Conservation (phyloP, 345 rosid species). For the Populus tremula region DNA sequence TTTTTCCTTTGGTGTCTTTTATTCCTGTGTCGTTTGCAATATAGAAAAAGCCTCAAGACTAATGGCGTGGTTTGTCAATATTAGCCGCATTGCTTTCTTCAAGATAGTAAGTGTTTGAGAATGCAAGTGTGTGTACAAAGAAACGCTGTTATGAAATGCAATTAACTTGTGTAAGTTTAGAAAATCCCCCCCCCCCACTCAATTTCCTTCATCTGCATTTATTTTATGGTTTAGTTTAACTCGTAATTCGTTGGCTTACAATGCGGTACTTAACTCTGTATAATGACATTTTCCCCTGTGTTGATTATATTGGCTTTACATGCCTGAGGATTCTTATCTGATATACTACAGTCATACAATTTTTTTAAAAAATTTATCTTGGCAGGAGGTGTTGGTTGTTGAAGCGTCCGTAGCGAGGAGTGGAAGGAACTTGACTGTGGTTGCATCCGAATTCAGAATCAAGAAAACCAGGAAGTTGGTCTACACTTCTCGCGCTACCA, state of each 20-base stretch:
- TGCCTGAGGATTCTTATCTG: neutral
- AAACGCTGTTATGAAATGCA: neutral
- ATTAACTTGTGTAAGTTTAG: neutral
- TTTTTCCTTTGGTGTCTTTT: neutral
- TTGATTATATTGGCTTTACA: neutral
- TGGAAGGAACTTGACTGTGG: slow-evolving; percentile 69
- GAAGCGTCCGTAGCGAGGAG: slow-evolving; percentile 61
- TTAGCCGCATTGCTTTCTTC: neutral
- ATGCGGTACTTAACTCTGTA: neutral
- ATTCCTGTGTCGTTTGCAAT: neutral
- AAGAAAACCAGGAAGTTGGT: slow-evolving; percentile 49
- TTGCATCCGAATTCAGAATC: slow-evolving; percentile 53
- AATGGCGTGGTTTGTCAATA: neutral
- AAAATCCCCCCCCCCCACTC: neutral
- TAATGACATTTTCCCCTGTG: neutral
- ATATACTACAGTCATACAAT: neutral
- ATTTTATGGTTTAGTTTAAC: neutral
- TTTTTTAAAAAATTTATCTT: too few species aligned
- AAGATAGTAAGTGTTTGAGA: neutral
- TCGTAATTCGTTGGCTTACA: neutral
- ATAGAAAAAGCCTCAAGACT: neutral
- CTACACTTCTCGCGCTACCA: slow-evolving; percentile 57
- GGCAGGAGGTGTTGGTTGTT: slow-evolving; percentile 50
- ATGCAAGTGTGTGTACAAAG: neutral
- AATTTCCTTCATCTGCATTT: neutral